phyloP scores from a whole-genome alignment of 208 protist species.

The Trypanosoma boissoni region DNA sequence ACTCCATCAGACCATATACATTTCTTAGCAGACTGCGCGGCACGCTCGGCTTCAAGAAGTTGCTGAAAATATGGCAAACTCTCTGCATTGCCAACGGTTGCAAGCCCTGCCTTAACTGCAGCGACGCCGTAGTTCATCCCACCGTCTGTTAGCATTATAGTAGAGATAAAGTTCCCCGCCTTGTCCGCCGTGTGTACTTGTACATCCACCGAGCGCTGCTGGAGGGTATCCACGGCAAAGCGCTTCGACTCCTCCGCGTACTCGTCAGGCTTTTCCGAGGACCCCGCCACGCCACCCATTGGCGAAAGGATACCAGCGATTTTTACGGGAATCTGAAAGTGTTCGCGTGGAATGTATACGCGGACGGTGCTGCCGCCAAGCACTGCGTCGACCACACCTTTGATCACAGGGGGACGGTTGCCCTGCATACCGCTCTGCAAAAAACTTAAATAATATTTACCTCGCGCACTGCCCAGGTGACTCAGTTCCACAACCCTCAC shows the following conservation, averaged over 20 bases:
- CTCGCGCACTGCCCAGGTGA: conserved; percentile 72
- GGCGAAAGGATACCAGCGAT: conserved; percentile 82
- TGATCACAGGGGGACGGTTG: conserved; percentile 63
- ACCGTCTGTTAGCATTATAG: conserved; percentile 57
- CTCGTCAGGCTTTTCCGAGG: conserved; percentile 42
- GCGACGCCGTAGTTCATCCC: conserved; percentile 66
- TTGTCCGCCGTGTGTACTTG: conserved; percentile 83
- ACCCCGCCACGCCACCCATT: conserved; percentile 35
- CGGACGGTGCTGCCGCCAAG: conserved; percentile 78
- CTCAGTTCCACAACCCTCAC: conserved; percentile 77
- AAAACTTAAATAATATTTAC: conserved; percentile 86
- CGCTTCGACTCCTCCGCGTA: conserved; percentile 77
- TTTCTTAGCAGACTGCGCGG: conserved; percentile 47
- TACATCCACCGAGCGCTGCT: conserved; percentile 82
- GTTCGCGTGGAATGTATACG: conserved; percentile 85
- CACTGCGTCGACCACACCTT: conserved; percentile 78
- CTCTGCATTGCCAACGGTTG: conserved; percentile 74
- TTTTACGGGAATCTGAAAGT: conserved; percentile 86
- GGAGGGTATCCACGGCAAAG: conserved; percentile 55
- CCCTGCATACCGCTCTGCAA: conserved; percentile 88
- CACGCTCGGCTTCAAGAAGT: conserved; percentile 63
- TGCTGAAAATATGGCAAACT: conserved; percentile 68
- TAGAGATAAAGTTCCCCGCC: conserved; percentile 84
- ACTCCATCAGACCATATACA: conserved; percentile 58
- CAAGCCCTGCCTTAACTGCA: conserved; percentile 69